Evolutionary conservation across 228 moss, liverwort and hornwort genomes (phyloP).

Genomic region (Sphagnum magellanicum): DNA sequence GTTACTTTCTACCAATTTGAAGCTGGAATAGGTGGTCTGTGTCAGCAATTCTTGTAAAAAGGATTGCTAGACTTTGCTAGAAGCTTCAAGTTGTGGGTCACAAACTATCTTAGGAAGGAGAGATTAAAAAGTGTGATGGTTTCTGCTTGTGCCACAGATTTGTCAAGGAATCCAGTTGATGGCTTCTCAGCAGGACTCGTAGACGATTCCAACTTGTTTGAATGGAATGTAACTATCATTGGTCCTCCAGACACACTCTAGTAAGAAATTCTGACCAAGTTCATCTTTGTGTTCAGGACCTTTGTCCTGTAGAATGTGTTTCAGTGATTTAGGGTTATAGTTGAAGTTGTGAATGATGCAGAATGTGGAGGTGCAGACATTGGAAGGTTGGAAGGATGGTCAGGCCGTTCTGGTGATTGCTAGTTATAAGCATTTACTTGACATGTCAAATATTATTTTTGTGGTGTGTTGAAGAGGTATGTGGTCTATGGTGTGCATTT

Average conservation of each 20-base stretch:
- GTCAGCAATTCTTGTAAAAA: background rate
- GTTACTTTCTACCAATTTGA: background rate
- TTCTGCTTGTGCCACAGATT: slow-evolving; percentile 28
- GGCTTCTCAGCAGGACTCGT: slow-evolving; percentile 97
- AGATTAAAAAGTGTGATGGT: background rate
- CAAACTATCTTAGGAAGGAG: background rate
- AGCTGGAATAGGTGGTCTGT: background rate
- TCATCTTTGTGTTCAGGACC: too few relatives aligned
- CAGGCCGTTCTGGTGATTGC: background rate
- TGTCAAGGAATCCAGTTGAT: slow-evolving; percentile 90
- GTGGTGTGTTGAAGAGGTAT: too few relatives aligned
- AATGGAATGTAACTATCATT: slow-evolving; percentile 98
- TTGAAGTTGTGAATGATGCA: too few relatives aligned
- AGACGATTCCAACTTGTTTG: slow-evolving; percentile 92
- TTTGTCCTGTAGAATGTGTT: too few relatives aligned
- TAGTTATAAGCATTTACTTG: background rate
- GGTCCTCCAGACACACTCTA: slow-evolving; percentile 85
- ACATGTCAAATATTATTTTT: background rate
- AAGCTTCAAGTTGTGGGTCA: background rate
- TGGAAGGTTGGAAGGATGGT: background rate
- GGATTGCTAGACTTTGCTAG: background rate
- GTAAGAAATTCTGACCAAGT: background rate
- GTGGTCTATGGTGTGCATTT: too few relatives aligned
- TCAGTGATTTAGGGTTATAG: too few relatives aligned
- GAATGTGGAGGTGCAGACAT: background rate